These are phyloP conservation scores for Podaxis pistillaris DNA, from an alignment of 768 basidiomycete genomes.

Conservation along the genomic window DNA sequence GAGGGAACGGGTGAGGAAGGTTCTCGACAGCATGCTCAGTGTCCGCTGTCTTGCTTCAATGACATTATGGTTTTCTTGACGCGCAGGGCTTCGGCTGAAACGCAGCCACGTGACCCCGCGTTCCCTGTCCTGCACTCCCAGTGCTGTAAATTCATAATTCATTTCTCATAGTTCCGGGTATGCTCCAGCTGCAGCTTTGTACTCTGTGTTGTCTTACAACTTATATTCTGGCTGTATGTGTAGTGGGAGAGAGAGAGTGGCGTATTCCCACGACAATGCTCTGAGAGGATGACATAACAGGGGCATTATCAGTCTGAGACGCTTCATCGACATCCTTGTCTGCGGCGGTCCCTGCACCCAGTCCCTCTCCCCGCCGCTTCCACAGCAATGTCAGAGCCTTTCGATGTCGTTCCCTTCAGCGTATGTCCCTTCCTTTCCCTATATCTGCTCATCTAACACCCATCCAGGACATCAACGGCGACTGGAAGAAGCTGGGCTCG, in stretches of 20 bases:
- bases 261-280: slow-evolving; percentile 1
- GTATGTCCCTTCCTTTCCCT: slow-evolving; percentile 35
- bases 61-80: background rate
- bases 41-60: background rate
- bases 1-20: slow-evolving; percentile 1
- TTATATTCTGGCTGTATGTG: too few relatives aligned
- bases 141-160: too few relatives aligned
- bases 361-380: background rate
- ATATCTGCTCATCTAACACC: slow-evolving; percentile 14
- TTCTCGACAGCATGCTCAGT: slow-evolving; percentile 5
- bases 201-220: too few relatives aligned
- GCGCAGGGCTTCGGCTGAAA: background rate
- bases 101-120: background rate
- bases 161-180: too few relatives aligned
- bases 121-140: background rate
- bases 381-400: slow-evolving; percentile 57
- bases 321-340: background rate
- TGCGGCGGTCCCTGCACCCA: background rate
- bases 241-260: background rate
- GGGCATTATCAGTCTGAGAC: slow-evolving; percentile 9
- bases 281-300: slow-evolving; percentile 12
- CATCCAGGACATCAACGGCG: slow-evolving; percentile 76
- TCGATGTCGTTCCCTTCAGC: slow-evolving; percentile 87
- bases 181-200: too few relatives aligned
- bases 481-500: slow-evolving; percentile 89